Base-by-base conservation (phyloP, 2,329 filamentous ascomycete species). In the Eutypa lata region DNA sequence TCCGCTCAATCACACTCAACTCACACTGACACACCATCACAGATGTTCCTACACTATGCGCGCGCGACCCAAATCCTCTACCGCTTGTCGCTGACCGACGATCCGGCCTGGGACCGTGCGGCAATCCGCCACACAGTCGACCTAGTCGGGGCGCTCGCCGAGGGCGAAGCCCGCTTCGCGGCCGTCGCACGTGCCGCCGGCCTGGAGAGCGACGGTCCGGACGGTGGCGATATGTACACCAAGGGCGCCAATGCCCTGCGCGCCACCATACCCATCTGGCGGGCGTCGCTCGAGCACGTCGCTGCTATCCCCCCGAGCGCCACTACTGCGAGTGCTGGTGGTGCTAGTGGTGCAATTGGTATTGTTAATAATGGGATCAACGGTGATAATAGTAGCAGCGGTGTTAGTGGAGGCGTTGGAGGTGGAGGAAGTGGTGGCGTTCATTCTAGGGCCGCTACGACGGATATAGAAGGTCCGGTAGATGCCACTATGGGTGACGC, bases 11-110 rank as follows among this genome's bases (percentile, higher is more conserved):
- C n/a, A n/a, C n/a, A n/a, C n/a, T n/a, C n/a, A n/a, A 31, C 26
- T 31, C 26, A 31, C 26, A n/a, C 42, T n/a, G 13, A 14, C 6
- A 14, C 6, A 24, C 11, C 16, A 18, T 45, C 11, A n/a, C 21
- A 45, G 42, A 24, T 45, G 3, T 47, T 62, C 33, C 57, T 66
- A 5, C 61, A 62, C 52, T 66, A 65, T 53, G 59, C 59, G 22
- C 61, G 63, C 49, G 49, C 58, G 18, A 53, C 59, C 31, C 65
- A 68, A 50, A 58, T 62, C 2, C 52, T 68, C 7, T 68, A 68
- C 52, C 60, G 66, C 3, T 62, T 68, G 7, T 54, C 59, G 37
- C 48, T 65, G 7, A 50, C 61, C 11, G 63, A 66, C 24, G 64
- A 65, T 18, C 58, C 63, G 16, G 62, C 55, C 14, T 66, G 63